Conservation (phyloP, 2,329 filamentous ascomycete species). For the Periconia sp. region DNA sequence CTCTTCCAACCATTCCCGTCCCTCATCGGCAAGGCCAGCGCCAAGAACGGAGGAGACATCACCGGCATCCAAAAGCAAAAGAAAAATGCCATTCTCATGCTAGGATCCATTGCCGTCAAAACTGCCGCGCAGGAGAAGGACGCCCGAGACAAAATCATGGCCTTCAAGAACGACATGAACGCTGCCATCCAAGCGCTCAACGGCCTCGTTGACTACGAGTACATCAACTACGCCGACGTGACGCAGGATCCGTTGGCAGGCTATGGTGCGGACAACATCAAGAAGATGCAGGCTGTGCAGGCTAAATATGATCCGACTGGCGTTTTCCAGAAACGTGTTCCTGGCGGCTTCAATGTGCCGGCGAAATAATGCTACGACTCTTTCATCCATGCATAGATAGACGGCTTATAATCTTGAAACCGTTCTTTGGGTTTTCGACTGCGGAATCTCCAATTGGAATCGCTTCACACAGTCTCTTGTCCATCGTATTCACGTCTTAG, state of each 20-base stretch:
- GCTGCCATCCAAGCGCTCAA: constrained; percentile 3
- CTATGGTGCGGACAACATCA: constrained; percentile 23
- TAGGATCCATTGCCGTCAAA: constrained; percentile 2
- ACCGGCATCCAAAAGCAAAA: constrained; percentile 40
- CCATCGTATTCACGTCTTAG: no score
- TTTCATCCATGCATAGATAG: no score
- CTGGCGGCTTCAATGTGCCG: constrained; percentile 39
- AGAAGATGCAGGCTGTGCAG: constrained; percentile 25
- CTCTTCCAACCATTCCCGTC: constrained; percentile 49
- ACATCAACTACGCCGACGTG: constrained; percentile 31
- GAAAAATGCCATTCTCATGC: constrained; percentile 5
- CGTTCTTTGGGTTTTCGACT: no score
- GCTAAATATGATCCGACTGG: constrained; percentile 28
- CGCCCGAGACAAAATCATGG: constrained; percentile 7
- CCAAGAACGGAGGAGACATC: constrained; percentile 49
- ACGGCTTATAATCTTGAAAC: no score
- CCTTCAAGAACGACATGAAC: constrained; percentile 3
- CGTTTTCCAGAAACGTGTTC: constrained; percentile 32
- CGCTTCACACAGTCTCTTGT: no score
- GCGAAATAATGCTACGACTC: no score
- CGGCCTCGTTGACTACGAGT: constrained; percentile 6
- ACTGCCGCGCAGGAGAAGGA: constrained; percentile 3
- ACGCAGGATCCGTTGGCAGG: constrained; percentile 10
- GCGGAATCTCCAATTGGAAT: no score
- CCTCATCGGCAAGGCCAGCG: constrained; percentile 41